A percentile compares a stretch with the other conserved stretches of the same genome.
These are phyloP conservation scores for Mesembryanthemum crystallinum DNA, from an alignment of 148 eudicot species.

Conservation along the genomic window DNA sequence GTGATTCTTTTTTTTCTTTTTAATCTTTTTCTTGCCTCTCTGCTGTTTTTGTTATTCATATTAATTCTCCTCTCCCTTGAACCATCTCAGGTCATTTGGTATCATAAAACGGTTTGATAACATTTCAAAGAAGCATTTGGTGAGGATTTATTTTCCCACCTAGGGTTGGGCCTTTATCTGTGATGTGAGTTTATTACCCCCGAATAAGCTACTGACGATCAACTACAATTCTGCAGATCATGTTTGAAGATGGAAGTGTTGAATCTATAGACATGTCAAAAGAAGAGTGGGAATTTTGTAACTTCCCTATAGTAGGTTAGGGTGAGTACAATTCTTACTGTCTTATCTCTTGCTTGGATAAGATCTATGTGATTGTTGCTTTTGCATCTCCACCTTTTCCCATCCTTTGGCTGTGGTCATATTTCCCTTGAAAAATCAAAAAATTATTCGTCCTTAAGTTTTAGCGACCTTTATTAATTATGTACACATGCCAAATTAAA, in stretches of 20 bases:
- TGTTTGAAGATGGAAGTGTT: constrained; percentile 76
- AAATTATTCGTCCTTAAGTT: neutral
- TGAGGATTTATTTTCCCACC: constrained; percentile 32
- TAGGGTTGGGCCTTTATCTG: neutral
- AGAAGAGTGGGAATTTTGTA: constrained; percentile 85
- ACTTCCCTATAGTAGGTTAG: constrained; percentile 36
- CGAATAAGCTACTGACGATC: constrained; percentile 16
- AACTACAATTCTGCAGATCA: constrained; percentile 44
- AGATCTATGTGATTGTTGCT: constrained; percentile 1
- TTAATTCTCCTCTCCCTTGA: neutral
- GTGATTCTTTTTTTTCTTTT: no score
- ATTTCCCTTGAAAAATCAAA: neutral
- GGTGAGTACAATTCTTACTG: constrained; percentile 29
- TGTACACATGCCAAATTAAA: neutral
- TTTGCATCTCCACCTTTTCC: neutral
- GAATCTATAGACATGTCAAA: constrained; percentile 79
- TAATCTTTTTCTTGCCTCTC: no score
- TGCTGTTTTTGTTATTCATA: neutral
- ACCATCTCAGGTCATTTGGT: constrained; percentile 62
- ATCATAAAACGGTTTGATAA: constrained; percentile 67
- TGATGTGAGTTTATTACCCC: neutral
- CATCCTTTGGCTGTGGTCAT: neutral
- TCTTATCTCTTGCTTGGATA: neutral
- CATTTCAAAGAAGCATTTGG: constrained; percentile 67
- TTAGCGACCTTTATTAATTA: neutral